These are phyloP conservation scores for Amaranthus cruentus DNA, from an alignment of 148 eudicot species.

Conservation along the genomic window DNA sequence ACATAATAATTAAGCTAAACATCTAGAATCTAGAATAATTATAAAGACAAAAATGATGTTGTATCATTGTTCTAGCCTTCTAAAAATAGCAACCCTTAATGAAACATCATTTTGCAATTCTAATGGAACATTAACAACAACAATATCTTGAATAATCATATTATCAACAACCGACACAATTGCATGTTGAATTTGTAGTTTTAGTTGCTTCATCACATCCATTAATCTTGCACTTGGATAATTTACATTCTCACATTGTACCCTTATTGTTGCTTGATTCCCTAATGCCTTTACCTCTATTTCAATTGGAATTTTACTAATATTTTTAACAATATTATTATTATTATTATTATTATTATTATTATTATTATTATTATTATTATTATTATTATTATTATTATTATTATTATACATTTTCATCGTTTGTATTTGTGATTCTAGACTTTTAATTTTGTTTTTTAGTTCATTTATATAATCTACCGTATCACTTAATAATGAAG, in stretches of 20 bases:
- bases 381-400: constrained; percentile 7
- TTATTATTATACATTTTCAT: not conserved
- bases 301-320: constrained; percentile 9
- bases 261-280: constrained; percentile 59
- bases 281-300: constrained; percentile 64
- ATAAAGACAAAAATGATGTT: too few species aligned
- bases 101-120: constrained; percentile 27
- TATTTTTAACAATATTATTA: not conserved
- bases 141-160: constrained; percentile 79
- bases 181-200: constrained; percentile 60
- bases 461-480: constrained; percentile 74
- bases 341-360: constrained; percentile 18
- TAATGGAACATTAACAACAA: constrained; percentile 36
- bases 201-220: constrained; percentile 57
- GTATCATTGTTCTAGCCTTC: constrained; percentile 22
- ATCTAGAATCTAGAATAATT: too few species aligned
- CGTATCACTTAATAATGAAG: constrained; percentile 70
- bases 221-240: constrained; percentile 61
- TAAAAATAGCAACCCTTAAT: constrained; percentile 38
- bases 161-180: constrained; percentile 55
- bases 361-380: constrained; percentile 28
- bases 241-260: constrained; percentile 50
- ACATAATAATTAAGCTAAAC: too few species aligned
- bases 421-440: constrained; percentile 34
- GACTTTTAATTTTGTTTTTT: constrained; percentile 30